These are phyloP conservation scores for Colletotrichum graminicola DNA, from an alignment of 2,329 filamentous ascomycete species.

Conservation along the genomic window DNA sequence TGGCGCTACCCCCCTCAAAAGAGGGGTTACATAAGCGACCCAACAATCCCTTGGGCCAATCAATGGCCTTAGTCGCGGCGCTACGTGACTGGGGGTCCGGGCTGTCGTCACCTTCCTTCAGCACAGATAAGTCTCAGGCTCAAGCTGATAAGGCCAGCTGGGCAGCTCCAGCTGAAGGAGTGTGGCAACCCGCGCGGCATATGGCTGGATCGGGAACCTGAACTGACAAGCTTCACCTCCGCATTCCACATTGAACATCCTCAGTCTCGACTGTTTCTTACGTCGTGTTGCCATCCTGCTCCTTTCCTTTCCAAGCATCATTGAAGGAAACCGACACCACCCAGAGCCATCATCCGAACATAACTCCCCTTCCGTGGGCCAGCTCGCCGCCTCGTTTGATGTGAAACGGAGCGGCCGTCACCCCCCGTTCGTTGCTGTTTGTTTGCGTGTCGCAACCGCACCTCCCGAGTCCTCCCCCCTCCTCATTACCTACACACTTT, in stretches of 20 bases:
- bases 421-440: constrained; percentile 28
- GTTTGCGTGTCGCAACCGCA: constrained; percentile 36
- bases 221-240: constrained; percentile 15
- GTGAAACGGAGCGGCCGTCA: constrained; percentile 39
- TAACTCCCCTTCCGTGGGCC: background rate
- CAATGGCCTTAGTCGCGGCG: background rate
- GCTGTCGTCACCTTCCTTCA: constrained; percentile 41
- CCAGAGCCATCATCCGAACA: constrained; percentile 11
- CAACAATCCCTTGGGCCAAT: constrained; percentile 18
- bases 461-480: constrained; percentile 1
- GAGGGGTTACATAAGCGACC: constrained; percentile 13
- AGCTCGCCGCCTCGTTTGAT: constrained; percentile 38
- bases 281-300: background rate
- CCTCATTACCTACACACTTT: constrained; percentile 1
- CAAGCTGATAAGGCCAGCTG: constrained; percentile 40
- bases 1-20: background rate
- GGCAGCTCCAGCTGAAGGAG: constrained; percentile 26
- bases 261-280: constrained; percentile 3
- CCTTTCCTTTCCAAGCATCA: constrained; percentile 3
- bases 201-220: background rate
- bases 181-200: constrained; percentile 20
- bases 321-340: background rate
- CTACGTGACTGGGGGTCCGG: constrained; percentile 36
- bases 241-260: constrained; percentile 6
- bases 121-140: constrained; percentile 41